phyloP scores from a whole-genome alignment of 1,139 yeast genomes.

The Blastobotrys aristatus region DNA sequence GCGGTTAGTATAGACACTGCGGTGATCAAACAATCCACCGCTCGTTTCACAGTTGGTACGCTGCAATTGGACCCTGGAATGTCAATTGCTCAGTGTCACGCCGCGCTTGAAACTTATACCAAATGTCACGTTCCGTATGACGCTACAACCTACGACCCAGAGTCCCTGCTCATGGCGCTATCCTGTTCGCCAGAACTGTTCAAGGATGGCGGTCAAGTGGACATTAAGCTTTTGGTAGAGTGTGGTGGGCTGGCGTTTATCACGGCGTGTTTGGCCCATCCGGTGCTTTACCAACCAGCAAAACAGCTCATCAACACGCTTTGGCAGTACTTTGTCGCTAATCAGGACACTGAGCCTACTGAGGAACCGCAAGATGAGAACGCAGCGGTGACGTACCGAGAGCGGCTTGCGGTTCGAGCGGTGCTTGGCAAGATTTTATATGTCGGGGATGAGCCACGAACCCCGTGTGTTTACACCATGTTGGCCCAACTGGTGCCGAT shows the following conservation, averaged over 20 bases:
- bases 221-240: slow-evolving; percentile 55
- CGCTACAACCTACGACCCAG: slow-evolving; percentile 24
- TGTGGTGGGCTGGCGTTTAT: slow-evolving; percentile 54
- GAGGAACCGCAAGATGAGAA: slow-evolving; percentile 4
- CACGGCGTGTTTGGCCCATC: slow-evolving; percentile 42
- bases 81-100: slow-evolving; percentile 3
- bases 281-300: background rate
- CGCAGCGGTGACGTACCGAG: slow-evolving; percentile 45
- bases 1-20: slow-evolving; percentile 52
- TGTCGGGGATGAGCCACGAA: slow-evolving; percentile 35
- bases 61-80: slow-evolving; percentile 8
- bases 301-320: background rate
- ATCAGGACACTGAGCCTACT: background rate
- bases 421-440: slow-evolving; percentile 56
- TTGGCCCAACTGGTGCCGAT: slow-evolving; percentile 54
- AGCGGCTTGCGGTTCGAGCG: slow-evolving; percentile 52
- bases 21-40: slow-evolving; percentile 47
- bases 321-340: slow-evolving; percentile 10
- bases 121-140: background rate
- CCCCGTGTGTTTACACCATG: slow-evolving; percentile 44
- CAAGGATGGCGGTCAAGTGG: slow-evolving; percentile 35
- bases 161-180: slow-evolving; percentile 30
- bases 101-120: slow-evolving; percentile 8
- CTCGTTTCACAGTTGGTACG: slow-evolving; percentile 32
- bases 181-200: slow-evolving; percentile 29